Conservation (phyloP, 441 rosid genomes). For the Theobroma grandiflorum region DNA sequence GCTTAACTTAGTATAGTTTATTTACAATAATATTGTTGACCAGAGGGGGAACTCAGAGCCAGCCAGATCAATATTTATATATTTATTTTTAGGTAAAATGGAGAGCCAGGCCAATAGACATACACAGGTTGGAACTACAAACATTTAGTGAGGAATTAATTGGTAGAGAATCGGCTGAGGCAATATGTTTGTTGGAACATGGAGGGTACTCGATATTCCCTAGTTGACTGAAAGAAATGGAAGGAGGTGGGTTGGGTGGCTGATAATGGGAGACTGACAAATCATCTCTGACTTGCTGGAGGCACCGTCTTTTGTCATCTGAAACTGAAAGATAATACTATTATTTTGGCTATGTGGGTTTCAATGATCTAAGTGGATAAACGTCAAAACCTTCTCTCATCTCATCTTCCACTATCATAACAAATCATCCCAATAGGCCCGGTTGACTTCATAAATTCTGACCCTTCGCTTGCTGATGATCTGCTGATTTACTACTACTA, state of each 20-base stretch:
- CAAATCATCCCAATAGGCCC: neutral
- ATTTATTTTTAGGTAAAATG: too few species aligned
- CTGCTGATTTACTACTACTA: neutral
- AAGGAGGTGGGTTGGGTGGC: neutral
- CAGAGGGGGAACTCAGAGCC: too few species aligned
- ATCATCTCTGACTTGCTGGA: neutral
- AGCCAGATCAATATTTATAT: too few species aligned
- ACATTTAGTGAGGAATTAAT: neutral
- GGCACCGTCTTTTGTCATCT: neutral
- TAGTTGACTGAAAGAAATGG: neutral
- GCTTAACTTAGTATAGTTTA: too few species aligned
- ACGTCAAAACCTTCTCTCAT: neutral
- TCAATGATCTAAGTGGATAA: neutral
- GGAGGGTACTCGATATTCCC: too few species aligned
- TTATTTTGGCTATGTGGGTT: neutral
- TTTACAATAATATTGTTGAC: too few species aligned
- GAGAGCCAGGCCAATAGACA: too few species aligned
- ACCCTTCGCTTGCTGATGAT: neutral
- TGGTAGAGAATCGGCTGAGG: neutral
- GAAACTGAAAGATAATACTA: neutral
- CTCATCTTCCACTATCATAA: neutral
- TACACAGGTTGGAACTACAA: neutral
- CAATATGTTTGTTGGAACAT: too few species aligned
- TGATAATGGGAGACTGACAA: constrained; percentile 4
- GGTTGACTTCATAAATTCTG: neutral